Conservation (phyloP, 805 yeast genomes). For the Wickerhamiella galacta region DNA sequence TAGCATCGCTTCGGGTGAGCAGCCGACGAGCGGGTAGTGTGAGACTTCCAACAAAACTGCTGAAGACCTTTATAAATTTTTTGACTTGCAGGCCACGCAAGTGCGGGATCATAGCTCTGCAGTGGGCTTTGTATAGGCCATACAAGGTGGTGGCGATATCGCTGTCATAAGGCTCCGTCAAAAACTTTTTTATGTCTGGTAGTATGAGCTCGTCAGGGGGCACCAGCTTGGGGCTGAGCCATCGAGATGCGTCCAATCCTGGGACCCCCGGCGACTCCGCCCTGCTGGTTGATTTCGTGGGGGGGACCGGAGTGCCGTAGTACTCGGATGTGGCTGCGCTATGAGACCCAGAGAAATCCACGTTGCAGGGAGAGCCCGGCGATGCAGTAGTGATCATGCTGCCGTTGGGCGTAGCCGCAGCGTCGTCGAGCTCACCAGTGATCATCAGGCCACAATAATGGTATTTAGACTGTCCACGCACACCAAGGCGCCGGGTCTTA, state of each 20-base stretch:
- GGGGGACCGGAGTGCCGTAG: neutral
- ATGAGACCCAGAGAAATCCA: neutral
- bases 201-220: conserved; percentile 19
- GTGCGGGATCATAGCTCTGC: conserved; percentile 45
- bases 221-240: neutral
- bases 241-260: neutral
- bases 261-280: neutral
- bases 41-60: conserved; percentile 37
- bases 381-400: conserved; percentile 2
- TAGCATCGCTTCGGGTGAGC: conserved; percentile 31
- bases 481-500: conserved; percentile 64
- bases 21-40: conserved; percentile 48
- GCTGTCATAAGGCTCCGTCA: conserved; percentile 31
- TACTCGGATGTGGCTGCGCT: neutral
- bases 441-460: conserved; percentile 65
- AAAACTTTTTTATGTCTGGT: conserved; percentile 26
- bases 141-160: conserved; percentile 48
- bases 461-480: conserved; percentile 67
- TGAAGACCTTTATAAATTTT: conserved; percentile 36
- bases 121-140: conserved; percentile 46
- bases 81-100: conserved; percentile 52
- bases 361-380: neutral
- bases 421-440: conserved; percentile 20
- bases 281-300: neutral
- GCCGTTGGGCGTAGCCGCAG: conserved; percentile 4